These are phyloP conservation scores for Grammothele lineata DNA, from an alignment of 768 basidiomycete species.

Conservation along the genomic window DNA sequence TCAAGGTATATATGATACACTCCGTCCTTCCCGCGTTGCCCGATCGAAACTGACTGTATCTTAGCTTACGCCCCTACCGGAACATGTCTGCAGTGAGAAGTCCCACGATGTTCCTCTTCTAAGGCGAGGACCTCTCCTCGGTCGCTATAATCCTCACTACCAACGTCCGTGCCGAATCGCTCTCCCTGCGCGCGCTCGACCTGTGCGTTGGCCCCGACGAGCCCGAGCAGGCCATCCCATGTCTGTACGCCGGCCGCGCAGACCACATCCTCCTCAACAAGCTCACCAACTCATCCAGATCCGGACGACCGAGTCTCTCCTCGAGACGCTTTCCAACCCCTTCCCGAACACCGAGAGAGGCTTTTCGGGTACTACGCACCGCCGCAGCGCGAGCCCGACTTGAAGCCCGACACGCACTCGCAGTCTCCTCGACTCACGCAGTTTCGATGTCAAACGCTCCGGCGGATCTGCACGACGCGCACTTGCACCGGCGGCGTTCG, in stretches of 20 bases:
- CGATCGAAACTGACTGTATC: not conserved
- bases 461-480: not conserved
- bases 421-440: not conserved
- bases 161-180: conserved; percentile 44
- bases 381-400: conserved; percentile 3
- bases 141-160: conserved; percentile 55
- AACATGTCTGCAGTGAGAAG: conserved; percentile 49
- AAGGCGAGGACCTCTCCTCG: conserved; percentile 68
- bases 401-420: not conserved
- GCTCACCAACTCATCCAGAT: conserved; percentile 50
- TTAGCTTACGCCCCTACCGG: conserved; percentile 58
- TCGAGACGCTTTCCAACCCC: conserved; percentile 80
- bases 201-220: conserved; percentile 29
- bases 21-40: not conserved
- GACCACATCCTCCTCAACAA: conserved; percentile 27
- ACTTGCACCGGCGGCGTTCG: conserved; percentile 6
- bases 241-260: conserved; percentile 12
- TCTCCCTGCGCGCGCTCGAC: conserved; percentile 45
- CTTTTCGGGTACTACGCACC: conserved; percentile 28
- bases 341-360: conserved; percentile 28
- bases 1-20: conserved; percentile 53
- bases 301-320: conserved; percentile 65
- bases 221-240: conserved; percentile 8
- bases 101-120: conserved; percentile 62
- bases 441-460: conserved; percentile 2